Evolutionary conservation across 2,329 filamentous ascomycete species (phyloP), one percentile per base, ranked within the genome.

Genomic region (Epichloe bromicola): DNA sequence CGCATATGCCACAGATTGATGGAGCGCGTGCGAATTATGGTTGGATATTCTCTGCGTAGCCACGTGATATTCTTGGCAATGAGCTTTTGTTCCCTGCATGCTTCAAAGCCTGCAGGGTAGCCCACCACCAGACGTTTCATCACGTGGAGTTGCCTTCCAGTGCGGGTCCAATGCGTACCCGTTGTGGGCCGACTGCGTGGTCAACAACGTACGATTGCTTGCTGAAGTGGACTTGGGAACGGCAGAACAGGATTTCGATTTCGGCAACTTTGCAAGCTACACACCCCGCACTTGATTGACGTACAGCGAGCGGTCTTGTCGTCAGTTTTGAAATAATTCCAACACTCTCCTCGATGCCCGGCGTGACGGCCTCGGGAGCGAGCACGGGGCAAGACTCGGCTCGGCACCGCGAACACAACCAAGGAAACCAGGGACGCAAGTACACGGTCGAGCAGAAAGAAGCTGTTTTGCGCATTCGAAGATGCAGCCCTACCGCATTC

Each of bases 391-490:
- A 64, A 53, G 59, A 44, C 53, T 51, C 67, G 46, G 68, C 73
- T 56, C 75, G 74, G 51, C 67, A 67, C 59, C 80, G 82, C 60
- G 75, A 82, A 52, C 85, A 89, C 69, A 83, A 87, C 65, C 85
- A 89, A 65, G 85, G 85, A 57, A 85, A 84, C 67, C 79, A 84
- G 58, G 80, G 80, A 53, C 82, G 87, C 59, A 78, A 86, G 64
- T 95, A 82, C 70, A 98, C 93, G 1, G 74, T 80, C 33, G 90
- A 96, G 60, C 93, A 98, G 65, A 93, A 94, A 67, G 83, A 86
- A 2, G 91, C 91, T 26, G 93, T 98, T 34, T 72, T 95, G 60
- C 82, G 93, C 57, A 93, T 98, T 65, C 83, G 87, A 58, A 80
- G 78, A 72, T 98, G 93, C 71, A 75, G 78, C 39, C 73, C 86